These are phyloP conservation scores for Schwanniomyces etchellsii DNA, from an alignment of 1,139 yeast genomes.

Conservation along the genomic window DNA sequence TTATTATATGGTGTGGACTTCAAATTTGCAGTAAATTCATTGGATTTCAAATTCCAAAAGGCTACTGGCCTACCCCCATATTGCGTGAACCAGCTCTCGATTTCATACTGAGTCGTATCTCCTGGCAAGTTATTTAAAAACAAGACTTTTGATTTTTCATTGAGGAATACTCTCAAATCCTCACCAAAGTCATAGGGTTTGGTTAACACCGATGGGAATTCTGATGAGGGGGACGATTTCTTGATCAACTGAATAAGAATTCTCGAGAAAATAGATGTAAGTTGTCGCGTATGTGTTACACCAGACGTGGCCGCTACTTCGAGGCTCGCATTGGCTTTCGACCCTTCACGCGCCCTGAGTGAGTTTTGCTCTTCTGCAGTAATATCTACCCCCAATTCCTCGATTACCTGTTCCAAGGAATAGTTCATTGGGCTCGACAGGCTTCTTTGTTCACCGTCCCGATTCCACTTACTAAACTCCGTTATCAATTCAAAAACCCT, in stretches of 20 bases:
- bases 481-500: constrained; percentile 68
- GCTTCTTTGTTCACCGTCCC: constrained; percentile 43
- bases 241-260: constrained; percentile 47
- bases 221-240: constrained; percentile 50
- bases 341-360: constrained; percentile 1
- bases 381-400: constrained; percentile 54
- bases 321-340: neutral
- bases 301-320: neutral
- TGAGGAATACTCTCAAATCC: constrained; percentile 62
- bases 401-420: constrained; percentile 47
- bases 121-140: constrained; percentile 72
- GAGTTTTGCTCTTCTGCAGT: constrained; percentile 10
- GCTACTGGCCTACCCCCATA: constrained; percentile 84
- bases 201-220: constrained; percentile 53
- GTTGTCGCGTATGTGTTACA: constrained; percentile 10
- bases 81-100: constrained; percentile 89
- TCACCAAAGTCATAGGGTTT: constrained; percentile 71
- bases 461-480: constrained; percentile 72
- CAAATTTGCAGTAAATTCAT: constrained; percentile 28
- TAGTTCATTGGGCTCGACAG: neutral
- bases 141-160: constrained; percentile 73
- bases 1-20: constrained; percentile 6
- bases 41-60: constrained; percentile 75
- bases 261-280: constrained; percentile 25
- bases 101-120: constrained; percentile 86